Percentiles rank a stretch among this genome's conserved stretches.
These are phyloP conservation scores for Eimeria falciformis DNA, from an alignment of 169 alveolate genomes.

Conservation along the genomic window DNA sequence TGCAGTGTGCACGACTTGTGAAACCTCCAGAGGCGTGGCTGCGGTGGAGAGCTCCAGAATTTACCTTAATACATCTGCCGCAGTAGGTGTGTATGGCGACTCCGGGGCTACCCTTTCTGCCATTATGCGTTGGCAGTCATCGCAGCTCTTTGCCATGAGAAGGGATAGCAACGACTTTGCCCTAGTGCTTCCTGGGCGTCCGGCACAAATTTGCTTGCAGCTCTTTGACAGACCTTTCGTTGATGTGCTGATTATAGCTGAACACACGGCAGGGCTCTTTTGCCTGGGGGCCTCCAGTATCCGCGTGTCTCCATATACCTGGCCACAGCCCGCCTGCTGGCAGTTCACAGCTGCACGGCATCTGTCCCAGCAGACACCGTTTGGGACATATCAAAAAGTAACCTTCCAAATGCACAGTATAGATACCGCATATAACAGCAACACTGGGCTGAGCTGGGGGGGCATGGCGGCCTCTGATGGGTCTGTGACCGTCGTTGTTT, in stretches of 20 bases:
- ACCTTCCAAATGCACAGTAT: conserved; percentile 35
- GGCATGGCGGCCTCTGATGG: conserved; percentile 67
- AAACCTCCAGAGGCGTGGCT: neutral
- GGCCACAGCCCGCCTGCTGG: conserved; percentile 72
- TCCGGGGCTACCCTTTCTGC: conserved; percentile 5
- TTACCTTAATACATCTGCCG: neutral
- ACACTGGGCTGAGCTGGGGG: conserved; percentile 28
- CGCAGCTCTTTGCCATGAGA: neutral
- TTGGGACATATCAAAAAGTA: conserved; percentile 1
- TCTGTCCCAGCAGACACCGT: neutral
- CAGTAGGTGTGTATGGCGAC: conserved; percentile 41
- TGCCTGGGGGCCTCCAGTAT: conserved; percentile 47
- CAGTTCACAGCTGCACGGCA: conserved; percentile 16
- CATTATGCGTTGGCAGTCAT: conserved; percentile 6
- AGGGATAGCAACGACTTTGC: conserved; percentile 9
- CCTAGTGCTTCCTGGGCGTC: conserved; percentile 55
- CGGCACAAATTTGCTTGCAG: conserved; percentile 58
- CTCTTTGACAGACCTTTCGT: conserved; percentile 61
- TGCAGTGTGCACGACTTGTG: conserved; percentile 39
- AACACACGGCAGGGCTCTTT: conserved; percentile 20
- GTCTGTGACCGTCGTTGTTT: conserved; percentile 36
- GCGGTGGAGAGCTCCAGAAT: conserved; percentile 12
- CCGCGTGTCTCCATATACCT: conserved; percentile 50
- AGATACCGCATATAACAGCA: conserved; percentile 14
- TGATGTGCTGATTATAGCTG: conserved; percentile 41